Conservation (phyloP, 805 yeast genomes). For the Wickerhamomyces mucosus region DNA sequence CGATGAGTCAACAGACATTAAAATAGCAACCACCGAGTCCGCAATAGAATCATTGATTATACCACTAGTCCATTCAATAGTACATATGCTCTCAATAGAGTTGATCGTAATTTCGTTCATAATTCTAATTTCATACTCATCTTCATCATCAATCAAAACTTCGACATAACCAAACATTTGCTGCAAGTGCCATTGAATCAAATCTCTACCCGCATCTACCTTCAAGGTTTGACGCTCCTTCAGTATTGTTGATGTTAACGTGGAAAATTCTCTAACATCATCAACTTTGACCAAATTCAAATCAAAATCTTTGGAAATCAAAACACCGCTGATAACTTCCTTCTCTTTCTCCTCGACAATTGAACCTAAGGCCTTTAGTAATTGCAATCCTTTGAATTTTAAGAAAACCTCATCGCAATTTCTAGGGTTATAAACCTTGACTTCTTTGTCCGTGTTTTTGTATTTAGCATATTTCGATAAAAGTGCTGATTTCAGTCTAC, state of each 20-base stretch:
- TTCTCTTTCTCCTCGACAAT: conserved; percentile 39
- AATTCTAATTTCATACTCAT: conserved; percentile 42
- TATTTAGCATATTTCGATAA: conserved; percentile 74
- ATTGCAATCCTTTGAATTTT: conserved; percentile 71
- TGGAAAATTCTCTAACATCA: conserved; percentile 84
- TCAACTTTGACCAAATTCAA: conserved; percentile 72
- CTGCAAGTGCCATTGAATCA: conserved; percentile 80
- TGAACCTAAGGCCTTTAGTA: conserved; percentile 67
- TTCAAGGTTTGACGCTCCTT: conserved; percentile 72
- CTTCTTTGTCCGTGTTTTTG: conserved; percentile 82
- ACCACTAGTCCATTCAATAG: conserved; percentile 87
- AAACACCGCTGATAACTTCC: conserved; percentile 64
- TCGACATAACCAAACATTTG: conserved; percentile 92
- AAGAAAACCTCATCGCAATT: conserved; percentile 76
- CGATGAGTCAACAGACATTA: conserved; percentile 86
- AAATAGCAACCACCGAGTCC: conserved; percentile 83
- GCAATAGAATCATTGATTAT: conserved; percentile 88
- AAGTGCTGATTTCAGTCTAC: conserved; percentile 87
- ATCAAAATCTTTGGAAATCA: conserved; percentile 88
- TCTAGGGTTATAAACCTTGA: conserved; percentile 84
- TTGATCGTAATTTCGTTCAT: conserved; percentile 55
- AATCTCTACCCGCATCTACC: conserved; percentile 71
- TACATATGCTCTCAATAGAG: conserved; percentile 38
- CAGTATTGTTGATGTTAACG: conserved; percentile 74
- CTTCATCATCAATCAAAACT: conserved; percentile 44